Conservation (phyloP, 805 yeast species). For the Spathaspora hagerdaliae region DNA sequence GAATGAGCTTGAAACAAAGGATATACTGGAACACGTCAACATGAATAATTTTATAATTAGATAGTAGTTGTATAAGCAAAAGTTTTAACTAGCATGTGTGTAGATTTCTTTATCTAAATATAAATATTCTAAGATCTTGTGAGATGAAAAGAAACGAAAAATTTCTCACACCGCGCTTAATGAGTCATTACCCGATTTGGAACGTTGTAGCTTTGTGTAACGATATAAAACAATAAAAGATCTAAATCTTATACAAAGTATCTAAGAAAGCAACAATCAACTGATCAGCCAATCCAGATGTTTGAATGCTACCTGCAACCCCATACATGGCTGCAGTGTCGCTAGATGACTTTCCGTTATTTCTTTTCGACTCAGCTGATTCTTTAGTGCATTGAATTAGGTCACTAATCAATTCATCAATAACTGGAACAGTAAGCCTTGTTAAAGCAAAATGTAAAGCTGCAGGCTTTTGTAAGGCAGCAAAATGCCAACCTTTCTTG, state of each 20-base stretch:
- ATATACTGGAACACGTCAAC: conserved; percentile 2
- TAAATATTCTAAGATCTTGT: too few relatives aligned
- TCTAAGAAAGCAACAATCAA: conserved; percentile 80
- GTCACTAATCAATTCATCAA: conserved; percentile 56
- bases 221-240: not conserved
- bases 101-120: not conserved
- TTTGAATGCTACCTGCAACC: conserved; percentile 86
- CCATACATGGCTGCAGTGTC: conserved; percentile 92
- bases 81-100: not conserved
- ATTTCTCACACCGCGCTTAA: conserved; percentile 3
- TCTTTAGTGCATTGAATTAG: conserved; percentile 44
- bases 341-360: conserved; percentile 11
- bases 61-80: not conserved
- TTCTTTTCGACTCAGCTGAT: conserved; percentile 20
- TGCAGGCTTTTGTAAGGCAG: conserved; percentile 82
- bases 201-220: not conserved
- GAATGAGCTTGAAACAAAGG: conserved; percentile 22
- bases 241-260: conserved; percentile 57
- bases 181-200: conserved; percentile 3
- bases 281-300: conserved; percentile 78
- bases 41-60: not conserved
- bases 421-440: conserved; percentile 55
- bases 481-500: conserved; percentile 82
- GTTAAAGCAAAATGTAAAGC: conserved; percentile 92
- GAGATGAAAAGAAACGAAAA: not conserved